Evolutionary conservation across 257 asterid species (phyloP).

Genomic region (Jasminum sambac): DNA sequence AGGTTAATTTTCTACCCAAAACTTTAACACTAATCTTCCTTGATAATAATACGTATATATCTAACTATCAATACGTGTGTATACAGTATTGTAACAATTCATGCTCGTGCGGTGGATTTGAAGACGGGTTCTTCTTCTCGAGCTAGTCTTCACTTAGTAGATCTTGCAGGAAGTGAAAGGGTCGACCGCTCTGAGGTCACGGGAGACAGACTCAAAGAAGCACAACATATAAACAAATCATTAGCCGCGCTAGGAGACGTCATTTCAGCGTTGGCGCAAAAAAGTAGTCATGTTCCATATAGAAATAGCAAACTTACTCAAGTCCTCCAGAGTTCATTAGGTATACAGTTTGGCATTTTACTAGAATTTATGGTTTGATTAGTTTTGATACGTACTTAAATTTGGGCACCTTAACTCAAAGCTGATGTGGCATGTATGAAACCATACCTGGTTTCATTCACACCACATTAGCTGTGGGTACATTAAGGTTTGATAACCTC

Average conservation of each 20-base stretch:
- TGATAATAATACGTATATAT: background rate
- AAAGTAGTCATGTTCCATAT: conserved; percentile 82
- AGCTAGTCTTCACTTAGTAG: conserved; percentile 96
- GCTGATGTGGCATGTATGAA: too few relatives aligned
- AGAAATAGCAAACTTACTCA: conserved; percentile 98
- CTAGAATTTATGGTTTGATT: background rate
- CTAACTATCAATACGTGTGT: conserved; percentile 14
- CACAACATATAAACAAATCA: conserved; percentile 92
- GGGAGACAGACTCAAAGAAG: conserved; percentile 93
- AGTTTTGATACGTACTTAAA: too few relatives aligned
- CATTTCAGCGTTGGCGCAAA: conserved; percentile 85
- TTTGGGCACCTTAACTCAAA: too few relatives aligned
- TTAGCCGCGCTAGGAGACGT: conserved; percentile 98
- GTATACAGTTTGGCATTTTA: conserved; percentile 29
- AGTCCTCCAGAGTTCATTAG: conserved; percentile 93
- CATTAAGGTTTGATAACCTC: background rate
- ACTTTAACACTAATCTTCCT: background rate
- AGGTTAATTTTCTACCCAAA: conserved; percentile 41
- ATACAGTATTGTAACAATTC: conserved; percentile 76
- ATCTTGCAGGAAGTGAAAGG: conserved; percentile 98
- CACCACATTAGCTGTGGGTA: too few relatives aligned
- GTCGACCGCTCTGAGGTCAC: conserved; percentile 97
- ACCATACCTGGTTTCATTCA: too few relatives aligned
- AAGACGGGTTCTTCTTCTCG: conserved; percentile 64
- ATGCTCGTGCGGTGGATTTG: conserved; percentile 61